Conservation (phyloP, 116 monocot species). For the Cymodocea nodosa region DNA sequence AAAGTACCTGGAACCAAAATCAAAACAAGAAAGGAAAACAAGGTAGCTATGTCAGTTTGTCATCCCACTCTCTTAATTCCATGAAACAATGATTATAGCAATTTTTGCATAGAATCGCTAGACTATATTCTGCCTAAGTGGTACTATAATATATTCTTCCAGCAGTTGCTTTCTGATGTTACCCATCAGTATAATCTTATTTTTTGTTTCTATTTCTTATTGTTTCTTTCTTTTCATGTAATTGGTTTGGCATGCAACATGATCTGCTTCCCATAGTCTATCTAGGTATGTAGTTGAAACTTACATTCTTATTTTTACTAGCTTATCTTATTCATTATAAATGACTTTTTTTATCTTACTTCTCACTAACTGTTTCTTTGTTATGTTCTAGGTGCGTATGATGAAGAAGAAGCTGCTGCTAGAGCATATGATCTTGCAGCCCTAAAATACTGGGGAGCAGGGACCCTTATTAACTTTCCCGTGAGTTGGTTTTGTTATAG, state of each 20-base stretch:
- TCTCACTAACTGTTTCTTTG: not conserved
- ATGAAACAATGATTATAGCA: not conserved
- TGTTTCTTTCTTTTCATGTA: not conserved
- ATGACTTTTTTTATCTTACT: not conserved
- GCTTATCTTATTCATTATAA: not conserved
- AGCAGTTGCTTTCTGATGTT: not conserved
- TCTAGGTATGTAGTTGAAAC: constrained; percentile 14
- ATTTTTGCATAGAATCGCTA: not conserved
- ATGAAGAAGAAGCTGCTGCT: constrained; percentile 99
- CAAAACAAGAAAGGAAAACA: constrained; percentile 99
- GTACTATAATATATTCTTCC: not conserved
- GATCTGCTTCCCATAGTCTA: constrained; percentile 14
- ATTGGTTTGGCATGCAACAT: not conserved
- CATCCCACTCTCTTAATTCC: not conserved
- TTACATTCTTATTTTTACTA: not conserved
- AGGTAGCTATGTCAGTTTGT: constrained; percentile 35
- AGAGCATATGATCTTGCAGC: constrained; percentile 99
- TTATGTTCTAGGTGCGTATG: constrained; percentile 73
- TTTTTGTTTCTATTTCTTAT: not conserved
- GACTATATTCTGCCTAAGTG: not conserved
- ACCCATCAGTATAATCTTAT: not conserved
- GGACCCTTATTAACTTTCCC: constrained; percentile 97
- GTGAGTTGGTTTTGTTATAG: constrained; percentile 8
- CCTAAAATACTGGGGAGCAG: constrained; percentile 95
- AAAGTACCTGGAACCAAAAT: constrained; percentile 99